Evolutionary conservation across 805 yeast species (phyloP), one percentile per base, ranked within the genome.

Genomic region (Priceomyces melissophilus): DNA sequence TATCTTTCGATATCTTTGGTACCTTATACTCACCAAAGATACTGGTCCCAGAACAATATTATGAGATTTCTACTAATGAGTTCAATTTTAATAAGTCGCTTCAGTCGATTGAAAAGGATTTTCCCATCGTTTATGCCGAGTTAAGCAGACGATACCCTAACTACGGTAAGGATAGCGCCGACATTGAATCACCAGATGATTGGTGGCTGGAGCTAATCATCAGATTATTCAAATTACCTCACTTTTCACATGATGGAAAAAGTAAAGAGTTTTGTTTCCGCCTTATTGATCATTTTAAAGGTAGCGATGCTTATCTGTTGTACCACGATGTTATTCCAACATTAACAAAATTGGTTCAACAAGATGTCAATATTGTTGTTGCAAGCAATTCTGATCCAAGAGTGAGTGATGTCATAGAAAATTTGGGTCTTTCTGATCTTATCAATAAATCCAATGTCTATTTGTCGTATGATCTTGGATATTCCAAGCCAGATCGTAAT

Each of bases 1-100:
- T 84, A 0, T 78, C 88, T 1, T 71, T 83, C 40, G 91, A 84
- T 58, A 85, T 82, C 0, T 84, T 81, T 60, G 81, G 78, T 32
- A 84, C 90, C 0, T 56, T 84, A 7, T 82, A 81, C 53, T 63
- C 75, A 0, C 84, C 89, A 2, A 67, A 64, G 13, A 60, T 61
- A 23, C 77, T 85, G 0, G 74, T 83, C 0, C 58, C 75, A 31
- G 58, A 63, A n/a, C 82, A 76, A 45, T 84, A 84, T 51, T 63
- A 71, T 32, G 55, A 62, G 2, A 70, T 81, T 3, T 79, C 79
- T 0, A 29, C 38, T 12, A 38, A 53, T 5, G 66, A 66, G 34
- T 71, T 70, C 54, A 81, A 80, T 1, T 44, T 78, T 3, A 52
- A 44, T 6, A 57, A 61, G 38, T 50, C 62, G 10, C 46, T 48